These are phyloP conservation scores for Vanrija humicola DNA, from an alignment of 1,284 basidiomycete species.

Conservation along the genomic window DNA sequence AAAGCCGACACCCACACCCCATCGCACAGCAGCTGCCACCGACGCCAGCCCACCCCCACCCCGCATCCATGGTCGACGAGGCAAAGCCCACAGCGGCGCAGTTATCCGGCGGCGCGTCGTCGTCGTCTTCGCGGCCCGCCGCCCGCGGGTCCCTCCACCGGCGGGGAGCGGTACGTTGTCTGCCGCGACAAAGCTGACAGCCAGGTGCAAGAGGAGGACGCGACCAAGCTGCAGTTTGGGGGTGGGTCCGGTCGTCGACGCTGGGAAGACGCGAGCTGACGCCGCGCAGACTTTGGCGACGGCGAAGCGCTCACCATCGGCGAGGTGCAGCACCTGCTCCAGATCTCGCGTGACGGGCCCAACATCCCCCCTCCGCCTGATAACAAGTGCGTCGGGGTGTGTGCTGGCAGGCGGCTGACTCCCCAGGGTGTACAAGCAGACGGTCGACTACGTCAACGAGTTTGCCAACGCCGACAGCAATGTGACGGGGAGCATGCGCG, in stretches of 20 bases:
- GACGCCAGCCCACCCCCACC: too few species aligned
- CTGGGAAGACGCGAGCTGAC: background rate
- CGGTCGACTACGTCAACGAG: constrained; percentile 37
- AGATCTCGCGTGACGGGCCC: constrained; percentile 25
- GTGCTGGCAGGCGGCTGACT: background rate
- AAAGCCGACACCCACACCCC: too few species aligned
- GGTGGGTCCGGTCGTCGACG: constrained; percentile 14
- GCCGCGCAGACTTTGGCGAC: constrained; percentile 35
- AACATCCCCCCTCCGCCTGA: constrained; percentile 39
- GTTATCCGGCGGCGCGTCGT: background rate
- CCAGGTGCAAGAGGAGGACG: constrained; percentile 42
- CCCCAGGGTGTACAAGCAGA: constrained; percentile 39
- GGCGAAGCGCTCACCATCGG: constrained; percentile 41
- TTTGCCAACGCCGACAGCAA: constrained; percentile 33
- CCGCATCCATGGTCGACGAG: constrained; percentile 26
- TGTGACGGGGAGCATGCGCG: constrained; percentile 37
- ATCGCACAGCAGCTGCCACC: too few species aligned
- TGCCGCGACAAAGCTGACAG: background rate
- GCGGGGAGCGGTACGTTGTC: constrained; percentile 1
- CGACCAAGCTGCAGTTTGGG: constrained; percentile 46
- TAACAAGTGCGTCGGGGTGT: constrained; percentile 33
- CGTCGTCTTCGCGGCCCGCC: background rate
- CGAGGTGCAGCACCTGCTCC: constrained; percentile 35
- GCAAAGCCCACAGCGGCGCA: constrained; percentile 16
- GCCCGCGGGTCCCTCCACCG: background rate